Evolutionary conservation across 2,329 filamentous ascomycete species (phyloP).

Genomic region (Ophiostoma quercus): DNA sequence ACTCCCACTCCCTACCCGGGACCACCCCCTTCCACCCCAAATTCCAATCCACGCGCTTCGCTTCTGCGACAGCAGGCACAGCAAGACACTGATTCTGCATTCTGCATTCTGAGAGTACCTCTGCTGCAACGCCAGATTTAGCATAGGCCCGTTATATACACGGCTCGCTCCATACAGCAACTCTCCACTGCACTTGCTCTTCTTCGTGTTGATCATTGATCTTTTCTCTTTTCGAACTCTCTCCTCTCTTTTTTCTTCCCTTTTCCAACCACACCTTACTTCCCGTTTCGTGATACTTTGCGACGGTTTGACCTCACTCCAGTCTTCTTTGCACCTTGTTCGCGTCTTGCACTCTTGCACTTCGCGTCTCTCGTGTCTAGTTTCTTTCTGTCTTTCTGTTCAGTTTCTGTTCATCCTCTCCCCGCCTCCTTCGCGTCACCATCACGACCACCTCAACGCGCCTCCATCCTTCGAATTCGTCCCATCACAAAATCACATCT

Average conservation of each 20-base stretch:
- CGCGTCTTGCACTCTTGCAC: neutral
- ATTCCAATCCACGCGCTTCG: constrained; percentile 8
- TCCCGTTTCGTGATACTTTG: constrained; percentile 44
- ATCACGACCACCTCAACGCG: neutral
- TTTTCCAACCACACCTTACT: constrained; percentile 19
- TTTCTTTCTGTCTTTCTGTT: neutral
- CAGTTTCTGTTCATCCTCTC: neutral
- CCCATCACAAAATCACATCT: neutral
- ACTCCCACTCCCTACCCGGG: neutral
- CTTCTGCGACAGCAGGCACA: constrained; percentile 46
- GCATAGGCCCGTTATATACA: constrained; percentile 55
- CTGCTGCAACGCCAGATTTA: constrained; percentile 56
- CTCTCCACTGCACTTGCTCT: constrained; percentile 46
- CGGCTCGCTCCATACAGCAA: constrained; percentile 55
- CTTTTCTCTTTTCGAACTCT: constrained; percentile 15
- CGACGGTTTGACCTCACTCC: neutral
- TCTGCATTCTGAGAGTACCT: neutral
- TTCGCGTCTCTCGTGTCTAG: neutral
- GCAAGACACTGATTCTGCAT: constrained; percentile 34
- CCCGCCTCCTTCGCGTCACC: neutral
- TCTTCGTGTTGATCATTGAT: constrained; percentile 16
- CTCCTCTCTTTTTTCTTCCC: constrained; percentile 18
- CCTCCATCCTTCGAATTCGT: neutral
- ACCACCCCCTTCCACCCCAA: constrained; percentile 10
- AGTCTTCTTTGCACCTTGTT: constrained; percentile 9